phyloP scores from a whole-genome alignment of 345 rosid genomes.

The Orychophragmus violaceus region DNA sequence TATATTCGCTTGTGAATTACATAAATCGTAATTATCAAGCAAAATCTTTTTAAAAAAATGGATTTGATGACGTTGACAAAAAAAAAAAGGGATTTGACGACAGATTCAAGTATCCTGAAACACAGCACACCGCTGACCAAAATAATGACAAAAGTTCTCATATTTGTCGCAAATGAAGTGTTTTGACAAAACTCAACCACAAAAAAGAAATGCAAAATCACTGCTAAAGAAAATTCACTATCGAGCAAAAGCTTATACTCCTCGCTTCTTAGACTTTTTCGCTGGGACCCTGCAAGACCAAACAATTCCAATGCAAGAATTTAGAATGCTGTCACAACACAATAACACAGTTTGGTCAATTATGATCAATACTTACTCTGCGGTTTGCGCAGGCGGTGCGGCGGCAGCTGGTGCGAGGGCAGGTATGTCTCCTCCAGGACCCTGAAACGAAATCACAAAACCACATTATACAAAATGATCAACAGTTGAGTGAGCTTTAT shows the following conservation, averaged over 20 bases:
- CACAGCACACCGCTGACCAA: not conserved
- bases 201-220: conserved; percentile 1
- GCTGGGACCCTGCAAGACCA: conserved; percentile 41
- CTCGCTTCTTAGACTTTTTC: conserved; percentile 47
- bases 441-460: conserved; percentile 28
- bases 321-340: not conserved
- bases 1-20: not conserved
- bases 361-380: conserved; percentile 29
- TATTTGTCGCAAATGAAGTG: not conserved
- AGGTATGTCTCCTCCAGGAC: conserved; percentile 52
- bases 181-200: conserved; percentile 1
- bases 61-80: not conserved
- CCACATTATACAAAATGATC: not conserved
- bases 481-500: not conserved
- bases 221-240: not conserved
- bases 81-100: not conserved
- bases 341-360: not conserved
- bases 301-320: not conserved
- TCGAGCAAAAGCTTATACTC: not conserved
- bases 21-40: not conserved
- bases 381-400: conserved; percentile 33
- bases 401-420: conserved; percentile 33
- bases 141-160: not conserved
- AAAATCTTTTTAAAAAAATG: too few relatives aligned
- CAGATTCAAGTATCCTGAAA: not conserved